phyloP scores from a whole-genome alignment of 495 filamentous ascomycete genomes.

The Parathielavia appendiculata region DNA sequence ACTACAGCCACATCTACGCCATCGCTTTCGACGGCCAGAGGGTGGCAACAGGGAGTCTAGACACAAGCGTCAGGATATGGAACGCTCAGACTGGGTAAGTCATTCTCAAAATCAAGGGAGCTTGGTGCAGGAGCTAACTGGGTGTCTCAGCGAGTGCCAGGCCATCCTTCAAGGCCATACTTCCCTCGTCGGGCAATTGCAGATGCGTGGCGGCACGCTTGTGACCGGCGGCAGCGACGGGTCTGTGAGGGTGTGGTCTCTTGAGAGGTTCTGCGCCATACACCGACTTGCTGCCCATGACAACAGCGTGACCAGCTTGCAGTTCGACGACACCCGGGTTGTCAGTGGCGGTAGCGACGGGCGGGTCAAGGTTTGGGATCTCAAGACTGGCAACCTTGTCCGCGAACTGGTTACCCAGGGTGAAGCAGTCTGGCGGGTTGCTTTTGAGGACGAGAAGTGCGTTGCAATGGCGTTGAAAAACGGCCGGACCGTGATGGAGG shows the following conservation, averaged over 20 bases:
- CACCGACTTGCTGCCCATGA: conserved; percentile 96
- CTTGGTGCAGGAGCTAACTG: conserved; percentile 4
- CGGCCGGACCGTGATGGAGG: conserved; percentile 93
- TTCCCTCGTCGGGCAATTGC: conserved; percentile 92
- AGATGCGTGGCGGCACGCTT: conserved; percentile 88
- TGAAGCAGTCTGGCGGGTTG: conserved; percentile 94
- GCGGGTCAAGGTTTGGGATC: conserved; percentile 94
- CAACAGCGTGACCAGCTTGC: conserved; percentile 93
- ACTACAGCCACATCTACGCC: conserved; percentile 98
- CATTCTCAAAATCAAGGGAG: conserved; percentile 1
- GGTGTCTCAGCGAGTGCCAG: conserved; percentile 59
- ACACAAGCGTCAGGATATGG: conserved; percentile 97
- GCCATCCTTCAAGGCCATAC: conserved; percentile 97
- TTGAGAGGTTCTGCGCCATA: conserved; percentile 81
- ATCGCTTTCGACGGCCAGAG: conserved; percentile 91
- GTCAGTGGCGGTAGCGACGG: conserved; percentile 95
- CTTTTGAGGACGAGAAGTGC: conserved; percentile 96
- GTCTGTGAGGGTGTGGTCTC: conserved; percentile 90
- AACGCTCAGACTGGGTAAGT: conserved; percentile 82
- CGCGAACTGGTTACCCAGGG: conserved; percentile 85
- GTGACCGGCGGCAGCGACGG: conserved; percentile 96
- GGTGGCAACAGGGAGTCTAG: conserved; percentile 94
- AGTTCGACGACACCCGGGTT: conserved; percentile 91
- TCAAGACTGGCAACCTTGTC: conserved; percentile 83
- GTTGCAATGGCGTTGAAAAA: conserved; percentile 87